Percentiles rank a stretch among this genome's conserved stretches.
phyloP scores from a whole-genome alignment of 1,284 basidiomycete genomes.

The Ustilago loliicola region DNA sequence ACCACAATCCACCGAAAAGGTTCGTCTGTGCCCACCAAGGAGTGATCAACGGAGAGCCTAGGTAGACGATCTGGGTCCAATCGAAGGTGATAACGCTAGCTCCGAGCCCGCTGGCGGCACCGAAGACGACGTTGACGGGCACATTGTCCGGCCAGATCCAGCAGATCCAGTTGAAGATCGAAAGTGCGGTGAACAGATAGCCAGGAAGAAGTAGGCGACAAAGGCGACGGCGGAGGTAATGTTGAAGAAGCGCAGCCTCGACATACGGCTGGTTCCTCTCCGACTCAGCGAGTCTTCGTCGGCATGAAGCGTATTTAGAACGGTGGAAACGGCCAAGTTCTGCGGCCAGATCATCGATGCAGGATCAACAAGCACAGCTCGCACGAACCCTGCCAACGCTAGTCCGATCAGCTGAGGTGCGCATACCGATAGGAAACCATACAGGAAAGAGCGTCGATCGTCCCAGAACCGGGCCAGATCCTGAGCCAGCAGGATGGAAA shows the following conservation, averaged over 20 bases:
- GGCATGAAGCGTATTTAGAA: conserved; percentile 64
- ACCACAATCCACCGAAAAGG: conserved; percentile 52
- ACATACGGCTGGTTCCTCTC: conserved; percentile 72
- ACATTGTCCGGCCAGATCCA: conserved; percentile 63
- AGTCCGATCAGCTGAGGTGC: conserved; percentile 72
- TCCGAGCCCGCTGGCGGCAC: conserved; percentile 50
- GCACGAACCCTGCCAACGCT: conserved; percentile 56
- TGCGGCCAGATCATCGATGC: conserved; percentile 66
- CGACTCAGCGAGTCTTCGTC: conserved; percentile 29
- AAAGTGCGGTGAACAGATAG: conserved; percentile 62
- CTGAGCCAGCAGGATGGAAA: conserved; percentile 75
- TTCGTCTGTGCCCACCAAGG: conserved; percentile 64
- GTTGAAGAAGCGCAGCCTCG: conserved; percentile 52
- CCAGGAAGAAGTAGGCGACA: conserved; percentile 78
- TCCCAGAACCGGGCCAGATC: conserved; percentile 69
- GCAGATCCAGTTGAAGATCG: conserved; percentile 63
- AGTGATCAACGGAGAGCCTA: conserved; percentile 54
- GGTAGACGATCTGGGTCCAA: conserved; percentile 55
- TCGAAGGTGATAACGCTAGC: conserved; percentile 61
- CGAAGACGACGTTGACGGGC: conserved; percentile 62
- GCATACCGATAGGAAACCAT: conserved; percentile 71
- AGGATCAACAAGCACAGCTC: conserved; percentile 58
- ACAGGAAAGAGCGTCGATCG: conserved; percentile 68
- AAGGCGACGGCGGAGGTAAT: conserved; percentile 72
- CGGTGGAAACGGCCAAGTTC: conserved; percentile 56